Evolutionary conservation across 2,329 filamentous ascomycete species (phyloP), one percentile per base, ranked within the genome.

Genomic region (Chrysoporthe cubensis): DNA sequence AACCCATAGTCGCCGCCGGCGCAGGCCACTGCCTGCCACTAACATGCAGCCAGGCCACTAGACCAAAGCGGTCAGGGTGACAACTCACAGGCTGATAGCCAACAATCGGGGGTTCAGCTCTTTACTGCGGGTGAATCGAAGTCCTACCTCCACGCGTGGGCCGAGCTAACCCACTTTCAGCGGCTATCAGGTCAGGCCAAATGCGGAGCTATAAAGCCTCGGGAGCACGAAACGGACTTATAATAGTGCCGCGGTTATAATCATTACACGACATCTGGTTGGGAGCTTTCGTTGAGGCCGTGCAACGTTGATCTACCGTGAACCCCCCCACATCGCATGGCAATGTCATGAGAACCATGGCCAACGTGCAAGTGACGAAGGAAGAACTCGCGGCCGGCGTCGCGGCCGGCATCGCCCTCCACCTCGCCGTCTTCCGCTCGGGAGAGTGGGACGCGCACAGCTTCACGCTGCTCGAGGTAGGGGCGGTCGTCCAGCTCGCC

Each of bases 401-500:
- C 64, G 67, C 64, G 16, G 60, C 57, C 7, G 62, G 67, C 11
- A 46, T 52, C 32, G 57, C 43, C 5, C 54, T 66, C 46, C 67
- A 66, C 32, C 67, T 56, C 56, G 14, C 54, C 16, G 13, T 57
- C 21, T 60, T 61, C 46, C 67, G 64, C 13, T 48, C 63, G 32
- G 67, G 64, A 26, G 61, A 66, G 4, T 64, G 67, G 64, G 64
- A 69, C 13, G 62, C 62, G 14, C 62, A 69, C 40, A 64, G 64
- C 43, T 58, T 58, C 64, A 69, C 50, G 46, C 52, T 69, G 44
- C 65, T 69, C 64, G 59, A 60, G n/a, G 54, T 14, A n/a, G 64
- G 16, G 18, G 64, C 56, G 26, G n/a, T 34, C 21, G 46, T 61
- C 9, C 34, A 66, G 40, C n/a, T 42, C 2, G 42, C 40, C 1